Percentiles rank a stretch among this genome's conserved stretches.
phyloP scores from a whole-genome alignment of 2,329 filamentous ascomycete species.

The Meredithiella fracta region DNA sequence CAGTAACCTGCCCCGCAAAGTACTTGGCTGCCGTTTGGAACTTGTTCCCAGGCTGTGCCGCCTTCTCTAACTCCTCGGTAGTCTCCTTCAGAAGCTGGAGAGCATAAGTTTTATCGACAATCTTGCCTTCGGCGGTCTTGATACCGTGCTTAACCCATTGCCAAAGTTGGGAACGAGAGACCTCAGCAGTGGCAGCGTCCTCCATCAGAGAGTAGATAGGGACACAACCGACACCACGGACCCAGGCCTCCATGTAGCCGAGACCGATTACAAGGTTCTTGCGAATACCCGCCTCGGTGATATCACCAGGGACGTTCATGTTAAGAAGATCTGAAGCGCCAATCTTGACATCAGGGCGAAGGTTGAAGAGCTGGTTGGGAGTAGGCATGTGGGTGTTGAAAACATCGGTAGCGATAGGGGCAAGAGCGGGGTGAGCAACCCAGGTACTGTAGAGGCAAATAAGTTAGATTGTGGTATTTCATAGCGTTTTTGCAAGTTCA shows the following conservation, averaged over 20 bases:
- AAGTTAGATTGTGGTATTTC: constrained; percentile 9
- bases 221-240: constrained; percentile 85
- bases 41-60: constrained; percentile 78
- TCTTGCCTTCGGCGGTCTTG: constrained; percentile 72
- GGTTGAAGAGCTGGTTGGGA: constrained; percentile 85
- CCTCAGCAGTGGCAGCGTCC: constrained; percentile 92
- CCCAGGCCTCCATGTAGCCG: constrained; percentile 97
- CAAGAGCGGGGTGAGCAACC: constrained; percentile 92
- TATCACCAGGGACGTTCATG: constrained; percentile 86
- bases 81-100: constrained; percentile 77
- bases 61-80: constrained; percentile 54
- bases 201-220: constrained; percentile 99
- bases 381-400: constrained; percentile 99
- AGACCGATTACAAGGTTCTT: constrained; percentile 97
- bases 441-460: constrained; percentile 41
- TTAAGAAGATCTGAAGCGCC: constrained; percentile 83
- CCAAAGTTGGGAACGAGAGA: constrained; percentile 87
- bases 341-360: constrained; percentile 77
- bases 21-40: constrained; percentile 81
- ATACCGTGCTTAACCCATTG: constrained; percentile 72
- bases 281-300: constrained; percentile 88
- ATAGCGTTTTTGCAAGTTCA: not conserved
- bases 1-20: constrained; percentile 82
- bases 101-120: constrained; percentile 81
- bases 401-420: constrained; percentile 70